Percentiles rank a stretch among this genome's conserved stretches.
These are phyloP conservation scores for Alternaria ventricosa DNA, from an alignment of 2,329 filamentous ascomycete species.

Conservation along the genomic window DNA sequence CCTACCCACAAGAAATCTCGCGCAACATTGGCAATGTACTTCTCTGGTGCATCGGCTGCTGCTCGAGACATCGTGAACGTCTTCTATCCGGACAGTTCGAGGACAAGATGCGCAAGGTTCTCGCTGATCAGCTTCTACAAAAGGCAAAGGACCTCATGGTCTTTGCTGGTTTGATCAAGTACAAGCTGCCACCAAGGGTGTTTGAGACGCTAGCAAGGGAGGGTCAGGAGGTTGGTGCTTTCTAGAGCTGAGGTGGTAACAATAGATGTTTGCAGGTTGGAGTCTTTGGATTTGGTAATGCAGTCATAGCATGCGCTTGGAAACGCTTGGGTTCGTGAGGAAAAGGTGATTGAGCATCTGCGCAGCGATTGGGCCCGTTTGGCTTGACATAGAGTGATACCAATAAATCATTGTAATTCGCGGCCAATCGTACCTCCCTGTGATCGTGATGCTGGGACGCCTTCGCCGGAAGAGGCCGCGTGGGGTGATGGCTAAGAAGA, in stretches of 20 bases:
- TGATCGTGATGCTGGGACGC: not conserved
- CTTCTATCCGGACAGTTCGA: constrained; percentile 74
- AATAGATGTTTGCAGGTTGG: not conserved
- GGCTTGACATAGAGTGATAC: constrained; percentile 1
- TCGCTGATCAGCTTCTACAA: constrained; percentile 73
- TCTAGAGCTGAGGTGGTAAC: constrained; percentile 14
- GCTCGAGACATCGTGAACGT: constrained; percentile 74
- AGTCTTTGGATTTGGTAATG: not conserved
- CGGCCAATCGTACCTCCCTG: not conserved
- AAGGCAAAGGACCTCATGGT: constrained; percentile 90
- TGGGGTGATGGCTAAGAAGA: not conserved
- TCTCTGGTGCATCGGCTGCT: constrained; percentile 91
- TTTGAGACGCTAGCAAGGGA: constrained; percentile 88
- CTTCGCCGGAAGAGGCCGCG: not conserved
- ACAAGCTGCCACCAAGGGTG: constrained; percentile 83
- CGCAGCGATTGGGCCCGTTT: not conserved
- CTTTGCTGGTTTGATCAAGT: constrained; percentile 90
- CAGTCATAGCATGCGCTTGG: not conserved
- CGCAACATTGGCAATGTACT: constrained; percentile 90
- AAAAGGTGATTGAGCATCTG: not conserved
- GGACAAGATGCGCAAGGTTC: constrained; percentile 61
- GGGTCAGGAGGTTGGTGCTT: constrained; percentile 54
- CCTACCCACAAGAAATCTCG: constrained; percentile 79
- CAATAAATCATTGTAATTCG: not conserved
- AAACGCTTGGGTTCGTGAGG: not conserved